Conservation (phyloP, 208 protist genomes). For the Acanthamoeba royreba region DNA sequence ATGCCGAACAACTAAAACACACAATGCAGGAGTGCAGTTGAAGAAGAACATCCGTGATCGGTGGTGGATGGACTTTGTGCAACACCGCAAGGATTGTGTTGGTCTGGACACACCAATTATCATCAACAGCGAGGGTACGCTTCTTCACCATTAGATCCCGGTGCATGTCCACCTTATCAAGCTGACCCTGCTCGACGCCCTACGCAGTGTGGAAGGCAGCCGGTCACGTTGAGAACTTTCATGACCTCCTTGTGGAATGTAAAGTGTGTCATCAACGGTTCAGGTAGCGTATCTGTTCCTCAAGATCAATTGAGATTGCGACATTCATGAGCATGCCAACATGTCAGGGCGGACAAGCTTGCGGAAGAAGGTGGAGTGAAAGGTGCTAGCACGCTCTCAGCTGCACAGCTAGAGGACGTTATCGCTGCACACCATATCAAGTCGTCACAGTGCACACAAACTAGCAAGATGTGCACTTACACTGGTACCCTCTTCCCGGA, state of each 20-base stretch:
- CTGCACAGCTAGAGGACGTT: not conserved
- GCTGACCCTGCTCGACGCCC: too few relatives aligned
- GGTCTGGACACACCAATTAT: slow-evolving; percentile 75
- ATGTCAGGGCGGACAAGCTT: slow-evolving; percentile 40
- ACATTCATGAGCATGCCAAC: too few relatives aligned
- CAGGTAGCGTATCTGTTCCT: not conserved
- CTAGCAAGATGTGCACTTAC: not conserved
- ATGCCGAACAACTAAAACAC: too few relatives aligned
- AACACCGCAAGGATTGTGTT: slow-evolving; percentile 63
- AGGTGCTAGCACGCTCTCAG: not conserved
- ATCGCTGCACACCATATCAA: not conserved
- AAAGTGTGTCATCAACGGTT: slow-evolving; percentile 57
- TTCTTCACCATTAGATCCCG: not conserved
- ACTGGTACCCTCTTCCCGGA: too few relatives aligned
- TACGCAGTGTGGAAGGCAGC: slow-evolving; percentile 59
- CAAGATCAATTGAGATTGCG: too few relatives aligned
- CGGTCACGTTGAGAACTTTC: slow-evolving; percentile 75
- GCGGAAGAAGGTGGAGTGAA: not conserved
- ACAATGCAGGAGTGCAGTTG: slow-evolving; percentile 13
- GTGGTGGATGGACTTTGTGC: slow-evolving; percentile 60
- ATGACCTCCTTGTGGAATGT: slow-evolving; percentile 75
- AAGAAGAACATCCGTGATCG: slow-evolving; percentile 30
- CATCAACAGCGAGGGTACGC: slow-evolving; percentile 25
- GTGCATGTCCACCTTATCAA: too few relatives aligned
- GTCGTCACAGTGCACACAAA: not conserved